A percentile compares a stretch with the other conserved stretches of the same genome.
phyloP scores from a whole-genome alignment of 192 early-diverging fungal genomes.

The Rhizophagus prolifer region DNA sequence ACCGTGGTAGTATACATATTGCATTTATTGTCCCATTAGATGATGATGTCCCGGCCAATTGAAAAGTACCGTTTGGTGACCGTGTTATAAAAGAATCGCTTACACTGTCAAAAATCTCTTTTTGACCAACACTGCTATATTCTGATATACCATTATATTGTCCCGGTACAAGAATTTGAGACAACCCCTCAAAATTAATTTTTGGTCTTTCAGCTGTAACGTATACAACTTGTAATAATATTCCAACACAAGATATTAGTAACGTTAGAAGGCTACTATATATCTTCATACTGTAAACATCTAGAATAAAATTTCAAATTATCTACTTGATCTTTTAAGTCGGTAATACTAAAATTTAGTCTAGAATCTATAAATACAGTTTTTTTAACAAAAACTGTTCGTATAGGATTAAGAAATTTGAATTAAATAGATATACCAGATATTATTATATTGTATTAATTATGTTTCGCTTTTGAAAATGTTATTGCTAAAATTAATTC shows the following conservation, averaged over 20 bases:
- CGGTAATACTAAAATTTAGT: not conserved
- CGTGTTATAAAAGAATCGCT: slow-evolving; percentile 14
- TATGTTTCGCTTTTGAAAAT: too few species aligned
- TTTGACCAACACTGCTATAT: not conserved
- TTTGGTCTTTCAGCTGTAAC: not conserved
- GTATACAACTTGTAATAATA: slow-evolving; percentile 3
- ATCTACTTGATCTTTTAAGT: too few species aligned
- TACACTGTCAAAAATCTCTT: not conserved
- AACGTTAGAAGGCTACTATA: slow-evolving; percentile 2
- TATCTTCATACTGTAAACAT: slow-evolving; percentile 15
- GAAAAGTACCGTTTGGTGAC: not conserved
- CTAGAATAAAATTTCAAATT: not conserved
- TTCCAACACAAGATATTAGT: slow-evolving; percentile 5
- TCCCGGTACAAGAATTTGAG: slow-evolving; percentile 10
- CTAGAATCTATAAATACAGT: not conserved
- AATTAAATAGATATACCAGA: too few species aligned
- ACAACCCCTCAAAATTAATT: not conserved
- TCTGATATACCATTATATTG: slow-evolving; percentile 26
- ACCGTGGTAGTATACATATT: slow-evolving; percentile 7
- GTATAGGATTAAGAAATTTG: not conserved
- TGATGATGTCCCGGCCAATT: slow-evolving; percentile 7
- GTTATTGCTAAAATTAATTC: too few species aligned
- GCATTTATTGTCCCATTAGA: slow-evolving; percentile 21
- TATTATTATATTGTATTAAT: too few species aligned
- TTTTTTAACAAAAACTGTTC: not conserved